A percentile compares a stretch with the other conserved stretches of the same genome.
Evolutionary conservation across 2,329 filamentous ascomycete species (phyloP).

Genomic region (Colletotrichum spinosum): DNA sequence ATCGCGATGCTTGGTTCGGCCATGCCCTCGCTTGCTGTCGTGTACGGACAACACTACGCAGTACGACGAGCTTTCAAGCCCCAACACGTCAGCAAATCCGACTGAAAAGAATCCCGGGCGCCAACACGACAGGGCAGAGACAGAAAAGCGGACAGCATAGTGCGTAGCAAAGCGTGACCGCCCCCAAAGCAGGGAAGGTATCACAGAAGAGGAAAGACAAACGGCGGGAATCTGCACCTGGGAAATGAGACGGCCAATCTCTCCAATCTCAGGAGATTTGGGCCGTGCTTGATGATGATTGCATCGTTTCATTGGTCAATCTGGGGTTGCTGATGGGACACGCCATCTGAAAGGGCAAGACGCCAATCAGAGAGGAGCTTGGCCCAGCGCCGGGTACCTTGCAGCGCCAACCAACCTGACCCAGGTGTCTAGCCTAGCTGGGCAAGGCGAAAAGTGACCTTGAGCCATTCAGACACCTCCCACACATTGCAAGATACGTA

Average conservation of each 20-base stretch:
- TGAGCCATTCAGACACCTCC: too few species aligned
- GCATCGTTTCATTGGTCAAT: conserved; percentile 16
- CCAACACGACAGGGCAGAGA: too few species aligned
- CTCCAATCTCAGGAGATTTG: conserved; percentile 18
- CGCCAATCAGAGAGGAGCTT: background rate
- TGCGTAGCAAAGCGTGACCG: conserved; percentile 5
- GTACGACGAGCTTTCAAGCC: too few species aligned
- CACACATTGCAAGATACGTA: too few species aligned
- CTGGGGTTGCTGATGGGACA: background rate
- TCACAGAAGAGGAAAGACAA: conserved; percentile 34
- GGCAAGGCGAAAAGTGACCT: too few species aligned
- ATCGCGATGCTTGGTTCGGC: background rate
- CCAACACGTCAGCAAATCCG: too few species aligned
- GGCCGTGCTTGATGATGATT: conserved; percentile 13
- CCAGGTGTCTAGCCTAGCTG: too few species aligned
- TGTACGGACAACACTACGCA: too few species aligned
- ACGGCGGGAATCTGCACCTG: conserved; percentile 24
- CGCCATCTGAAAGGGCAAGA: background rate
- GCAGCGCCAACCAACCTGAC: conserved; percentile 27
- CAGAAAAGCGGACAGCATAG: background rate
- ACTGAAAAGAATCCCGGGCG: background rate
- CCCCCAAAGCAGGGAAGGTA: conserved; percentile 18
- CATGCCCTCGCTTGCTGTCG: too few species aligned
- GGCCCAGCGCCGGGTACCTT: conserved; percentile 32
- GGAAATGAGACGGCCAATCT: conserved; percentile 36